phyloP scores from a whole-genome alignment of 1,139 yeast species.

The Candida glucosophila region DNA sequence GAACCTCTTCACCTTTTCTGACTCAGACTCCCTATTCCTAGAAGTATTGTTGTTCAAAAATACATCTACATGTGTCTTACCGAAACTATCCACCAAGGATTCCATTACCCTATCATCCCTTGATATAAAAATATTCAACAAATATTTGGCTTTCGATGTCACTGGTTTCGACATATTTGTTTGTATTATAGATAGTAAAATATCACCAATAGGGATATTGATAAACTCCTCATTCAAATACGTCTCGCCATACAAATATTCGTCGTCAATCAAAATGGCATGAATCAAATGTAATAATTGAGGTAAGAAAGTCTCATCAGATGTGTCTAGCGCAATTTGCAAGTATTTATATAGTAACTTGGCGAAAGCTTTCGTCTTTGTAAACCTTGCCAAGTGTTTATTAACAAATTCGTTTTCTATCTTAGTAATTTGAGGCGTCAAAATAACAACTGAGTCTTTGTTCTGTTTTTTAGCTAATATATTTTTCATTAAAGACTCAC shows the following conservation, averaged over 20 bases:
- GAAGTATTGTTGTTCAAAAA: conserved; percentile 26
- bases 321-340: conserved; percentile 39
- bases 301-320: conserved; percentile 47
- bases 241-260: conserved; percentile 26
- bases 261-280: conserved; percentile 54
- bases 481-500: conserved; percentile 22
- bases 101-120: conserved; percentile 43
- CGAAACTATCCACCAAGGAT: conserved; percentile 48
- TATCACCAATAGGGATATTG: conserved; percentile 47
- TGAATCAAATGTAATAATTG: conserved; percentile 60
- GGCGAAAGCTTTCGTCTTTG: conserved; percentile 45
- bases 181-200: conserved; percentile 43
- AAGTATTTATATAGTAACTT: conserved; percentile 50
- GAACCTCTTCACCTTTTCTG: conserved; percentile 36
- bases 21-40: conserved; percentile 10
- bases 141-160: conserved; percentile 44
- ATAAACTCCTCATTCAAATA: conserved; percentile 38
- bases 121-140: conserved; percentile 41
- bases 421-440: conserved; percentile 20
- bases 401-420: conserved; percentile 33
- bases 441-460: conserved; percentile 34
- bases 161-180: conserved; percentile 42
- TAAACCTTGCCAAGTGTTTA: conserved; percentile 36
- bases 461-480: conserved; percentile 19
- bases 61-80: conserved; percentile 40